Conservation (phyloP, 495 filamentous ascomycete species). For the Talaromyces thailandensis region DNA sequence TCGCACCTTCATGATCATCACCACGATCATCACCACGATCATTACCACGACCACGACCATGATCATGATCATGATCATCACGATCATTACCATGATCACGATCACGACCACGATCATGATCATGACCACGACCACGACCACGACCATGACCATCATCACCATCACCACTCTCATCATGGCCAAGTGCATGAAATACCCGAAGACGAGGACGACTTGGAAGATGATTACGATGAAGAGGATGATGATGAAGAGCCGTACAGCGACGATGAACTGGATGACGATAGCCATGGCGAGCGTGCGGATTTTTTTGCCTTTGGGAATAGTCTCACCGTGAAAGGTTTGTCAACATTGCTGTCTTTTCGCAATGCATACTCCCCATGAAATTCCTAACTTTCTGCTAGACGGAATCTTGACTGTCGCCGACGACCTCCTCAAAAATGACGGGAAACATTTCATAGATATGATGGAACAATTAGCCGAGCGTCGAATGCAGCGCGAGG, state of each 20-base stretch:
- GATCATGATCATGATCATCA: constrained; percentile 49
- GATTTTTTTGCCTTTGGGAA: constrained; percentile 98
- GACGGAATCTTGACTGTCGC: constrained; percentile 98
- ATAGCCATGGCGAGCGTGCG: constrained; percentile 41
- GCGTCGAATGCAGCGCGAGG: constrained; percentile 91
- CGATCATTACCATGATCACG: constrained; percentile 43
- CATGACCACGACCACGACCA: constrained; percentile 27
- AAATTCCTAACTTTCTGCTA: constrained; percentile 32
- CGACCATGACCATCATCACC: constrained; percentile 33
- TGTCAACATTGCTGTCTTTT: constrained; percentile 15
- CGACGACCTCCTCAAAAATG: constrained; percentile 96
- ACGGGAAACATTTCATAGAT: constrained; percentile 99
- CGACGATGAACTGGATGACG: constrained; percentile 45
- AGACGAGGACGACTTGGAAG: constrained; percentile 54
- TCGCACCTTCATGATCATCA: constrained; percentile 24
- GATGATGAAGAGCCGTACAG: constrained; percentile 46
- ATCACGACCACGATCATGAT: constrained; percentile 39
- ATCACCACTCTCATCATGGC: constrained; percentile 38
- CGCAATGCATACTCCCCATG: not conserved
- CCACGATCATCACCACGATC: constrained; percentile 39
- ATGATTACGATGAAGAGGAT: constrained; percentile 43
- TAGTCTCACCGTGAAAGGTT: constrained; percentile 94
- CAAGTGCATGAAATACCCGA: constrained; percentile 57
- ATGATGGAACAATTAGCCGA: constrained; percentile 99
- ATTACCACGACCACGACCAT: constrained; percentile 41